Conservation (phyloP, 345 rosid genomes). For the Atalantia buxifolia region DNA sequence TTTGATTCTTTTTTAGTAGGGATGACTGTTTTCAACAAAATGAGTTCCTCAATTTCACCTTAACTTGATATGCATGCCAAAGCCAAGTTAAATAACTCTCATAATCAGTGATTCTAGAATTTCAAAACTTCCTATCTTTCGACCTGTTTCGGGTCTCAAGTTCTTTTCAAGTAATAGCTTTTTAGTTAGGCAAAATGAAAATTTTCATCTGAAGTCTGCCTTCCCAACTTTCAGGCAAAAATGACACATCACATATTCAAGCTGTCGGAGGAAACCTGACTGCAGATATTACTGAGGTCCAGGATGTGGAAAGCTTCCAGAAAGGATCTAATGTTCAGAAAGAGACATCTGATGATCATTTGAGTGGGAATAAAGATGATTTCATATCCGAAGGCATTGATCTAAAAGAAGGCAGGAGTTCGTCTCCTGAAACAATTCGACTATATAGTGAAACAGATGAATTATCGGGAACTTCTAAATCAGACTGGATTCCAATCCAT, state of each 20-base stretch:
- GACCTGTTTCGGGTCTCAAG: background rate
- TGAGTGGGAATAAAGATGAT: constrained; percentile 5
- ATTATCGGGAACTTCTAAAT: constrained; percentile 13
- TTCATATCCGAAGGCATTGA: background rate
- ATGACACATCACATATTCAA: constrained; percentile 11
- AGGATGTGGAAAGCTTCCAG: background rate
- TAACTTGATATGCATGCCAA: background rate
- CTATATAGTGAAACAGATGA: constrained; percentile 28
- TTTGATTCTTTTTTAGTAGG: background rate
- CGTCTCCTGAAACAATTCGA: constrained; percentile 23
- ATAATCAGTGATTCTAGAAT: background rate
- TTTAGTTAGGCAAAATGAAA: background rate
- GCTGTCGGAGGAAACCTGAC: constrained; percentile 13
- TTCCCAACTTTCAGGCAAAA: constrained; percentile 9
- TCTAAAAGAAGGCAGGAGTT: constrained; percentile 16
- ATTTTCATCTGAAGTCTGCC: background rate
- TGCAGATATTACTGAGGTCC: constrained; percentile 3
- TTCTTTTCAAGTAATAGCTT: constrained; percentile 2
- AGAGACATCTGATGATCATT: constrained; percentile 5
- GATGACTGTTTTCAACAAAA: background rate
- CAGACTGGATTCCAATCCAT: constrained; percentile 10
- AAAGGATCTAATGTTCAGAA: constrained; percentile 11
- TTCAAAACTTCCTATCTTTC: background rate
- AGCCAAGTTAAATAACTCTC: background rate
- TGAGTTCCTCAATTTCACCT: background rate